A percentile compares a stretch with the other conserved stretches of the same genome.
Evolutionary conservation across 148 eudicot species (phyloP).

Genomic region (Nepenthes mirabilis): DNA sequence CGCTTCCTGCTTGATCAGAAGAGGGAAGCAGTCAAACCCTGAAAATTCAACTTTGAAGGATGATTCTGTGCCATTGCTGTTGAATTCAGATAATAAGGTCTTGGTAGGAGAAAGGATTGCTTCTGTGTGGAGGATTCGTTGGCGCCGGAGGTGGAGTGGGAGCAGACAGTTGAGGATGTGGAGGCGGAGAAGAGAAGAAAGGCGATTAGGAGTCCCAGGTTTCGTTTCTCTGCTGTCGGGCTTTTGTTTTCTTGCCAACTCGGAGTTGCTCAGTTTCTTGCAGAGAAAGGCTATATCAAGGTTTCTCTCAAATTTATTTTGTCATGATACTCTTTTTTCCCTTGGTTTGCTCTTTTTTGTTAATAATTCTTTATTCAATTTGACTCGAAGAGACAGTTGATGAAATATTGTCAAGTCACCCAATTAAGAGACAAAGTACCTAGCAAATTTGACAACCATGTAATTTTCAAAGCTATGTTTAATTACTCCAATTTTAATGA

Average conservation of each 20-base stretch:
- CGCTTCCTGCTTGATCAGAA: constrained; percentile 39
- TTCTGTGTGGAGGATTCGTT: constrained; percentile 47
- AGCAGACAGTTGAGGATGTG: constrained; percentile 73
- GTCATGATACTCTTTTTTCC: too few species aligned
- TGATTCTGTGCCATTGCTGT: constrained; percentile 8
- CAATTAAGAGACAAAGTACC: too few species aligned
- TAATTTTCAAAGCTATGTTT: too few species aligned
- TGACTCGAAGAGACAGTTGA: too few species aligned
- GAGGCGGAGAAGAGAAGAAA: constrained; percentile 56
- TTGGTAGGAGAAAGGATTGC: constrained; percentile 36
- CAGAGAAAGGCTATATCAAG: constrained; percentile 85
- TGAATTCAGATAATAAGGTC: constrained; percentile 14
- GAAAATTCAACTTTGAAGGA: neutral
- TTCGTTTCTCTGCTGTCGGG: constrained; percentile 97
- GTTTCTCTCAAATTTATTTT: too few species aligned
- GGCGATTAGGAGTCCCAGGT: constrained; percentile 66
- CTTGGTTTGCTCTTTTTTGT: too few species aligned
- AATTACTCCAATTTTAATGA: too few species aligned
- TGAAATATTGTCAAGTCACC: too few species aligned
- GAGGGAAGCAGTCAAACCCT: constrained; percentile 3
- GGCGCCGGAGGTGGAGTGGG: constrained; percentile 78
- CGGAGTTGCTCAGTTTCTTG: constrained; percentile 71
- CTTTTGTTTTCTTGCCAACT: constrained; percentile 96
- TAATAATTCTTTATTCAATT: too few species aligned
- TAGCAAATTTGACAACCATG: too few species aligned